Conservation (phyloP, 305 asterid species). For the Fraxinus baroniana region DNA sequence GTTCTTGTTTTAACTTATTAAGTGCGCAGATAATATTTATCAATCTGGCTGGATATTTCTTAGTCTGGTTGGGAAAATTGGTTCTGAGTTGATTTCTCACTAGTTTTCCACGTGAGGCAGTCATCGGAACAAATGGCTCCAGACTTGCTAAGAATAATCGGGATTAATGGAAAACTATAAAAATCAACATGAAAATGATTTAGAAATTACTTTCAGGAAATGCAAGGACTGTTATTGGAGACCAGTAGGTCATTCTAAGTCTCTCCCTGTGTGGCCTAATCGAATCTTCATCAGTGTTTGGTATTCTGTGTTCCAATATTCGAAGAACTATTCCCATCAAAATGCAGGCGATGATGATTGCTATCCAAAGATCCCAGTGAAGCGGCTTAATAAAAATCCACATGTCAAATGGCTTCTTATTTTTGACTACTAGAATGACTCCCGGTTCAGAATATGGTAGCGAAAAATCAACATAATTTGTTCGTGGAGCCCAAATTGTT, state of each 20-base stretch:
- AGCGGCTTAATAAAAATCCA: slow-evolving; percentile 61
- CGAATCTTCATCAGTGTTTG: slow-evolving; percentile 21
- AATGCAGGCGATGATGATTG: slow-evolving; percentile 39
- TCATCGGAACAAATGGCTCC: background rate
- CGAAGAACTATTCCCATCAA: slow-evolving; percentile 43
- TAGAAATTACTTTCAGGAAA: slow-evolving; percentile 57
- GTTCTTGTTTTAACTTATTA: background rate
- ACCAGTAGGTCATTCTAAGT: slow-evolving; percentile 36
- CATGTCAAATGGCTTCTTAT: slow-evolving; percentile 47
- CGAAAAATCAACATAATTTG: slow-evolving; percentile 47
- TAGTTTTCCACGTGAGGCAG: background rate
- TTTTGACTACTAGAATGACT: slow-evolving; percentile 45
- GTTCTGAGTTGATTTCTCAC: background rate
- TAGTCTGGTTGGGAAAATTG: background rate
- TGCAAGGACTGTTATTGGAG: slow-evolving; percentile 59
- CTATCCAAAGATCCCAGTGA: slow-evolving; percentile 69
- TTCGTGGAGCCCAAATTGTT: slow-evolving; percentile 51
- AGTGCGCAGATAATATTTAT: background rate
- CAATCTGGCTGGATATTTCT: background rate
- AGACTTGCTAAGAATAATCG: background rate
- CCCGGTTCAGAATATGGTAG: slow-evolving; percentile 62
- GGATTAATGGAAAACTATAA: background rate
- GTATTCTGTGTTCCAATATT: slow-evolving; percentile 39
- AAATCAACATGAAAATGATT: background rate
- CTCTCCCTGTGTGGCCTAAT: slow-evolving; percentile 11